Evolutionary conservation across 306 rosid genomes (phyloP).

Genomic region (Cicer arietinum): DNA sequence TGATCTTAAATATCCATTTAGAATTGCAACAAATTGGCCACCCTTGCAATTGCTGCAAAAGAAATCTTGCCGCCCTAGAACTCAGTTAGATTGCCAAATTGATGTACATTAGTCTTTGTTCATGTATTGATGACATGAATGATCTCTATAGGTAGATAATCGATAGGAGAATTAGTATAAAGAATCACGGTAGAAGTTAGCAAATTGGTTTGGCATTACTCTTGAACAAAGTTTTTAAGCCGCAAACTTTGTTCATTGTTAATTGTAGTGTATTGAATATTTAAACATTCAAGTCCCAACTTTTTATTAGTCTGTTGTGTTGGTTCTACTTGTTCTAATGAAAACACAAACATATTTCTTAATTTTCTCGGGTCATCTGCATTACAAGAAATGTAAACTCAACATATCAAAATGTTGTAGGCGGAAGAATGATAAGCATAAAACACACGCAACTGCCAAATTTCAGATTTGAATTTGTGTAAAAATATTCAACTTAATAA

Average conservation of each 20-base stretch:
- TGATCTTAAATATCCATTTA: slow-evolving; percentile 12
- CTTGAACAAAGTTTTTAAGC: slow-evolving; percentile 11
- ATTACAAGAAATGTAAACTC: neutral
- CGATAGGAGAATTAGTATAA: slow-evolving; percentile 28
- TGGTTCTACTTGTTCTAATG: neutral
- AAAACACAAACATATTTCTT: neutral
- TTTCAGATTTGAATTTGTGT: too few relatives aligned
- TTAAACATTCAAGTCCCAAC: neutral
- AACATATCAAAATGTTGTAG: neutral
- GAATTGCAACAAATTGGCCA: slow-evolving; percentile 16
- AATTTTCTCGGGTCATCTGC: neutral
- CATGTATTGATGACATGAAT: slow-evolving; percentile 33
- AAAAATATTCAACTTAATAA: too few relatives aligned
- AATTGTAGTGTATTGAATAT: slow-evolving; percentile 9
- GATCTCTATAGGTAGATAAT: slow-evolving; percentile 26
- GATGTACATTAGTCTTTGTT: slow-evolving; percentile 39
- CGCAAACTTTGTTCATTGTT: neutral
- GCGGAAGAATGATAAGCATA: too few relatives aligned
- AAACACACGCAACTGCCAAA: too few relatives aligned
- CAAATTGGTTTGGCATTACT: neutral
- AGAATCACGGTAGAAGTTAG: slow-evolving; percentile 17
- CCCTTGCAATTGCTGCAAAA: slow-evolving; percentile 1
- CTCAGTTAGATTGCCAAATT: slow-evolving; percentile 36
- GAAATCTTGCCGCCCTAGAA: slow-evolving; percentile 24
- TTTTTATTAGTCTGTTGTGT: neutral